Conservation (phyloP, 169 alveolate species). For the Plasmodium sp. region DNA sequence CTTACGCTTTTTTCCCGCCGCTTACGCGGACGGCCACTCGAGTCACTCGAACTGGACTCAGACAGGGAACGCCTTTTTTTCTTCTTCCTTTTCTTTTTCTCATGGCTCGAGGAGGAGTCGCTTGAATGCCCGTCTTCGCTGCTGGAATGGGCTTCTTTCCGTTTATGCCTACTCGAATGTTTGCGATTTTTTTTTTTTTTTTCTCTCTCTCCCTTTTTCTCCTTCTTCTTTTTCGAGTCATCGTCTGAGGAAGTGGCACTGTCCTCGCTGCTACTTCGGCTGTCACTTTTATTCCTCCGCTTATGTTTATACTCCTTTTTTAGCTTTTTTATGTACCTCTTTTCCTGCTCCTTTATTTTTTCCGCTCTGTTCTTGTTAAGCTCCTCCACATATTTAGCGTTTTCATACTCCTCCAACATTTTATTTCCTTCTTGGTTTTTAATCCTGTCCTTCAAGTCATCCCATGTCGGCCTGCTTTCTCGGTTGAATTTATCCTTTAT, state of each 20-base stretch:
- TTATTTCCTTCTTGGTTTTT: conserved; percentile 68
- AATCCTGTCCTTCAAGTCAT: conserved; percentile 66
- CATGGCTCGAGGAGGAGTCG: not conserved
- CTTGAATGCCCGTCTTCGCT: conserved; percentile 41
- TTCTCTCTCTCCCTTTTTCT: conserved; percentile 7
- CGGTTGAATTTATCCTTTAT: conserved; percentile 68
- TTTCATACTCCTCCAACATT: conserved; percentile 72
- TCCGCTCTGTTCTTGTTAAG: conserved; percentile 61
- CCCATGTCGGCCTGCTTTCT: conserved; percentile 75
- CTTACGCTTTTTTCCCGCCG: conserved; percentile 58
- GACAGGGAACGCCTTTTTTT: conserved; percentile 6
- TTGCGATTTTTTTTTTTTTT: not conserved
- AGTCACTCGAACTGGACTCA: conserved; percentile 24
- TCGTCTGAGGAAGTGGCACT: conserved; percentile 23
- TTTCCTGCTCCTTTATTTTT: conserved; percentile 73
- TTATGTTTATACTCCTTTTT: conserved; percentile 70
- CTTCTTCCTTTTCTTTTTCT: conserved; percentile 25
- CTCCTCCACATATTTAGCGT: conserved; percentile 58
- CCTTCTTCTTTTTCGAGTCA: conserved; percentile 39
- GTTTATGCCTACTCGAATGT: not conserved
- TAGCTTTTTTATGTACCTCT: conserved; percentile 69
- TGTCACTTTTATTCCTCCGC: conserved; percentile 25
- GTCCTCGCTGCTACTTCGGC: not conserved
- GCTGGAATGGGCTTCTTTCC: not conserved
- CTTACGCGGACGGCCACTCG: conserved; percentile 25